Base-by-base conservation (phyloP, 202 grass and related monocot species). In the Musa balbisiana region DNA sequence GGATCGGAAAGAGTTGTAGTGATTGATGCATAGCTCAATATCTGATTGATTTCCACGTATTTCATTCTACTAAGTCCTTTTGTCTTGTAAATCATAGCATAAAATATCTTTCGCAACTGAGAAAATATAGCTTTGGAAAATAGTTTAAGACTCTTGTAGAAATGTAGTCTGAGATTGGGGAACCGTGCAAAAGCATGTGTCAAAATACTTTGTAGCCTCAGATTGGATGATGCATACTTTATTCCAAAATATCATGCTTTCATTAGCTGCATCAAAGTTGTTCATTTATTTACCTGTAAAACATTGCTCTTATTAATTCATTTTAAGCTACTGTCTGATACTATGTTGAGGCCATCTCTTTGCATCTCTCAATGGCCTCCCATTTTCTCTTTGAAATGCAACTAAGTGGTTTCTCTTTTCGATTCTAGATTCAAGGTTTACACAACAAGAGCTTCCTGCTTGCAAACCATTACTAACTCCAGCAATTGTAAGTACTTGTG, bases 391-490 rank as follows among this genome's bases (percentile, higher is more conserved):
- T 51, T 69, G 26, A 11, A 43, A 67, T 27, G 62, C 54, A 72
- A 54, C 62, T 5, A 51, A 3, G 50, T 17, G 21, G 25, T 20
- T 53, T 3, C 71, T 20, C n/a, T 59, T 64, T 72, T 55, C 16
- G 52, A 58, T 56, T 62, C 52, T 81, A 98, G 90, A 98, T 86
- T 98, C 94, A 9, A 87, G 82, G 83, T 98, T 98, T 25, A 92
- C 90, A 17, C 95, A 94, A 66, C 95, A 94, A 77, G 95, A 98
- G 81, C 87, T 98, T 58, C 95, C 95, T 51, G 91, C 95, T 82
- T 98, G 95, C 77, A 98, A 98, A 76, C 95, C 95, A 64, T 64
- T 98, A 20, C 75, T 98, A 29, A 98, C 95, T 78, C 91, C 95
- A 69, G 83, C 87, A 80, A 92, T 88, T 62, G 95, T 98, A 98